Conservation (phyloP, 2,329 filamentous ascomycete species). For the Sarocladiaceae sp. region DNA sequence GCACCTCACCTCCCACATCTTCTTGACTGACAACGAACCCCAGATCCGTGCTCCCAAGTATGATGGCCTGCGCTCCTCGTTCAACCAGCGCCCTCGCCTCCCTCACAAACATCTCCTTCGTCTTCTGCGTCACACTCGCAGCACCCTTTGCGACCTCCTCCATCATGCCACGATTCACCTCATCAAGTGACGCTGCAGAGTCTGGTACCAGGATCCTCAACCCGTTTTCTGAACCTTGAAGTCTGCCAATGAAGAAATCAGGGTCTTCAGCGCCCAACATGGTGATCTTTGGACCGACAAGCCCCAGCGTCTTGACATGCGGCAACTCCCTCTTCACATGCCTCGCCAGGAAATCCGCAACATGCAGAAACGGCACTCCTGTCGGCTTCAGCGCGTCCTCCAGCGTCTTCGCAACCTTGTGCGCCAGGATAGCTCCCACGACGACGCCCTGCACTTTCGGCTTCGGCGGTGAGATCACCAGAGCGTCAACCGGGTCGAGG, state of each 20-base stretch:
- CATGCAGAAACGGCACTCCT: constrained; percentile 7
- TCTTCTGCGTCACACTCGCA: constrained; percentile 7
- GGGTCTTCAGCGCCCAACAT: constrained; percentile 10
- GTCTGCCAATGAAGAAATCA: constrained; percentile 9
- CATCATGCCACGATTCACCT: constrained; percentile 13
- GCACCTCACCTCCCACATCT: constrained; percentile 10
- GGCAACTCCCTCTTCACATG: constrained; percentile 9
- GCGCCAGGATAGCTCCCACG: constrained; percentile 12
- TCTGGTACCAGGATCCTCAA: constrained; percentile 10
- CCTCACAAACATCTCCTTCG: constrained; percentile 11
- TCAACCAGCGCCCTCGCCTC: constrained; percentile 8
- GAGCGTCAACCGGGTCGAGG: constrained; percentile 5
- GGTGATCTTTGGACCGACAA: constrained; percentile 11
- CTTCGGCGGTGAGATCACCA: neutral
- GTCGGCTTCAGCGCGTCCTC: neutral
- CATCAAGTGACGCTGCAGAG: constrained; percentile 4
- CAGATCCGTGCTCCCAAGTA: constrained; percentile 12
- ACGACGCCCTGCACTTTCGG: constrained; percentile 9
- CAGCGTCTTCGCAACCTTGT: constrained; percentile 10
- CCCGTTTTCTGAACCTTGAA: constrained; percentile 1
- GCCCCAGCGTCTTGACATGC: constrained; percentile 10
- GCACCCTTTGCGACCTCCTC: constrained; percentile 13
- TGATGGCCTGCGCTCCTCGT: constrained; percentile 11
- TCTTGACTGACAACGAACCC: constrained; percentile 12
- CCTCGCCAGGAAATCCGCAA: constrained; percentile 10